phyloP scores from a whole-genome alignment of 2,329 filamentous ascomycete species.

The Trichoderma sp. region DNA sequence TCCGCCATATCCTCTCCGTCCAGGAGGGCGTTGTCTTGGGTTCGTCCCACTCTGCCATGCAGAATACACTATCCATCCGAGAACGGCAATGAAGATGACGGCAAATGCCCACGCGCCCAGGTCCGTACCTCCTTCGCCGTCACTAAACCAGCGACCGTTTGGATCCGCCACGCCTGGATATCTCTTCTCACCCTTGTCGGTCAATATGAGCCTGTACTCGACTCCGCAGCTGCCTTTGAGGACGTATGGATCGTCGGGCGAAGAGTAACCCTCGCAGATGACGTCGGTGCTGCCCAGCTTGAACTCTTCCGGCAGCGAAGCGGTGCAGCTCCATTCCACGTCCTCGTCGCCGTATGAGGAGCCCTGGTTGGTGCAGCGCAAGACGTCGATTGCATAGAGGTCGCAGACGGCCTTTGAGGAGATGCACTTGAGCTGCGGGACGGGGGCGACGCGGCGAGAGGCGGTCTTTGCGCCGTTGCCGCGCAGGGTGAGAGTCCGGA shows the following conservation, averaged over 20 bases:
- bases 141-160: conserved; percentile 39
- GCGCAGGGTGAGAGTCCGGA: conserved; percentile 78
- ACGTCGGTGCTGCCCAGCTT: conserved; percentile 85
- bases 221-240: conserved; percentile 90
- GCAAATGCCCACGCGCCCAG: conserved; percentile 56
- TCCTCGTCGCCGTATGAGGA: conserved; percentile 76
- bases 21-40: conserved; percentile 34
- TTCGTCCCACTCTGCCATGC: conserved; percentile 40
- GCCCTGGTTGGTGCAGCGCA: conserved; percentile 89
- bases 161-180: conserved; percentile 60
- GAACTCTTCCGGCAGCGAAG: conserved; percentile 60
- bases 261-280: conserved; percentile 84
- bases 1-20: conserved; percentile 30
- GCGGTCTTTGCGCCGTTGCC: conserved; percentile 65
- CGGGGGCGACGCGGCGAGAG: conserved; percentile 71
- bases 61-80: conserved; percentile 63
- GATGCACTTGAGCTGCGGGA: conserved; percentile 78
- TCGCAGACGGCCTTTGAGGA: conserved; percentile 65
- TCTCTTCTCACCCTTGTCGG: conserved; percentile 70
- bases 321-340: conserved; percentile 86
- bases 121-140: conserved; percentile 37
- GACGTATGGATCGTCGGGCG: conserved; percentile 78
- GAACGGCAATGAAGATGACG: conserved; percentile 60
- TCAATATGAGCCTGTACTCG: conserved; percentile 81
- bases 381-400: conserved; percentile 73